phyloP scores from a whole-genome alignment of 2,329 filamentous ascomycete genomes.

The Ascochyta koolunga region DNA sequence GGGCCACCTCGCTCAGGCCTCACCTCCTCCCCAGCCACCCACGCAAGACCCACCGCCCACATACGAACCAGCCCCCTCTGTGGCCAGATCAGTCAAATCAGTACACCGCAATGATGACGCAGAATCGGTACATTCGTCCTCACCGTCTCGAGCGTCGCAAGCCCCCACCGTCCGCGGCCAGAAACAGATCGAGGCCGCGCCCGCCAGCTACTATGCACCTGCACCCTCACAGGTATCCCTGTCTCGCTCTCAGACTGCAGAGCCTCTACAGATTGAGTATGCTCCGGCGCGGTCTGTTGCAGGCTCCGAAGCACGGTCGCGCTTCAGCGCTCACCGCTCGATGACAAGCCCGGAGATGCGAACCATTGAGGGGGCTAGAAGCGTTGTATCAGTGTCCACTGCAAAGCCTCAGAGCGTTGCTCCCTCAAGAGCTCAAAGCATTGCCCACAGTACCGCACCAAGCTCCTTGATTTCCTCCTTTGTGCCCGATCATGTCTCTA shows the following conservation, averaged over 20 bases:
- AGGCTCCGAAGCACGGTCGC: constrained; percentile 32
- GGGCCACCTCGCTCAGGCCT: constrained; percentile 38
- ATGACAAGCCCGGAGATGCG: constrained; percentile 40
- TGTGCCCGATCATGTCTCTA: constrained; percentile 38
- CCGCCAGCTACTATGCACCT: constrained; percentile 43
- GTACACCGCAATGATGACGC: constrained; percentile 48
- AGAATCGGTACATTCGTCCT: constrained; percentile 41
- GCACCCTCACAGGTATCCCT: constrained; percentile 39
- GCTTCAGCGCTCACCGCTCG: constrained; percentile 37
- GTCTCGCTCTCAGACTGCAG: constrained; percentile 33
- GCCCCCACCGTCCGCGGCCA: constrained; percentile 25
- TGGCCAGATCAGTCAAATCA: constrained; percentile 25
- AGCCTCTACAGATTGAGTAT: constrained; percentile 43
- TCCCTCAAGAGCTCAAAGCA: constrained; percentile 25
- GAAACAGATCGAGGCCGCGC: constrained; percentile 50
- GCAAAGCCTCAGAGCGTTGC: constrained; percentile 20
- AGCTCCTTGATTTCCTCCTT: constrained; percentile 48
- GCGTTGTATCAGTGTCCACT: constrained; percentile 23
- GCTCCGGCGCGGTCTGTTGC: constrained; percentile 40
- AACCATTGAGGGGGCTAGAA: constrained; percentile 30
- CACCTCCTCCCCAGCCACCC: constrained; percentile 30
- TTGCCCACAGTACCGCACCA: constrained; percentile 34
- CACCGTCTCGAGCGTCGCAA: constrained; percentile 28
- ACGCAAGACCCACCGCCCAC: constrained; percentile 43
- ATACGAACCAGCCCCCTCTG: constrained; percentile 33